phyloP scores from a whole-genome alignment of 2,329 filamentous ascomycete species.

The Chrysosporium keratinophilum region DNA sequence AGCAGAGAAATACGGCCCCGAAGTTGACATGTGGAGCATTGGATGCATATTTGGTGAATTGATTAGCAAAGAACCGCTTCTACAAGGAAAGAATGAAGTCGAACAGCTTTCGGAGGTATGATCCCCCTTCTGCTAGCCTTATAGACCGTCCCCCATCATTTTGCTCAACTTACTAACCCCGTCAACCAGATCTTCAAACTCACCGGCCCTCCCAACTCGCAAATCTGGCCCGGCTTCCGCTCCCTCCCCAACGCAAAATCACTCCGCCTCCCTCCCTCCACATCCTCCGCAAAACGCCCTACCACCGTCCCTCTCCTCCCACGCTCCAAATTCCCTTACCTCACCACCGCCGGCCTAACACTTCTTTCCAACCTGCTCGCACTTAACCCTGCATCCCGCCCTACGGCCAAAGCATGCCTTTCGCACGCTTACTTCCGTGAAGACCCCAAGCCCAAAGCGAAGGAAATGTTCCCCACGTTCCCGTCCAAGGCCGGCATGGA shows the following conservation, averaged over 20 bases:
- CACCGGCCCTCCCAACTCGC: constrained; percentile 73
- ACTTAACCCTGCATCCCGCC: constrained; percentile 62
- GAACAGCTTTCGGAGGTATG: constrained; percentile 64
- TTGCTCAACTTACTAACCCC: neutral
- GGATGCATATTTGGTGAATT: constrained; percentile 95
- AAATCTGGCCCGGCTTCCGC: constrained; percentile 76
- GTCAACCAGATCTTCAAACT: constrained; percentile 62
- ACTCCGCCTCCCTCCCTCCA: constrained; percentile 53
- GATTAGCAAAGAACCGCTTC: constrained; percentile 66
- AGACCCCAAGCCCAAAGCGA: constrained; percentile 78
- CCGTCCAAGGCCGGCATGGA: constrained; percentile 92
- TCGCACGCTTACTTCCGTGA: constrained; percentile 76
- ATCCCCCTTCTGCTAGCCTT: constrained; percentile 1
- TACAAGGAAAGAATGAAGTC: constrained; percentile 87
- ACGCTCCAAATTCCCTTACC: constrained; percentile 66
- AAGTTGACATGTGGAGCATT: constrained; percentile 90
- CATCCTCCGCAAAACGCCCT: constrained; percentile 26
- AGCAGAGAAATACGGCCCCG: constrained; percentile 58
- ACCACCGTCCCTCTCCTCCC: constrained; percentile 45
- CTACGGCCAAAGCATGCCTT: constrained; percentile 62
- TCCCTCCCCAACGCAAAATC: constrained; percentile 76
- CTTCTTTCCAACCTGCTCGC: constrained; percentile 61
- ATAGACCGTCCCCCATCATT: neutral
- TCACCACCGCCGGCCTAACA: constrained; percentile 62
- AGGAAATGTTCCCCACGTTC: constrained; percentile 92